Evolutionary conservation across 371 early-diverging fungal species (phyloP).

Genomic region (Mortierella sp.): DNA sequence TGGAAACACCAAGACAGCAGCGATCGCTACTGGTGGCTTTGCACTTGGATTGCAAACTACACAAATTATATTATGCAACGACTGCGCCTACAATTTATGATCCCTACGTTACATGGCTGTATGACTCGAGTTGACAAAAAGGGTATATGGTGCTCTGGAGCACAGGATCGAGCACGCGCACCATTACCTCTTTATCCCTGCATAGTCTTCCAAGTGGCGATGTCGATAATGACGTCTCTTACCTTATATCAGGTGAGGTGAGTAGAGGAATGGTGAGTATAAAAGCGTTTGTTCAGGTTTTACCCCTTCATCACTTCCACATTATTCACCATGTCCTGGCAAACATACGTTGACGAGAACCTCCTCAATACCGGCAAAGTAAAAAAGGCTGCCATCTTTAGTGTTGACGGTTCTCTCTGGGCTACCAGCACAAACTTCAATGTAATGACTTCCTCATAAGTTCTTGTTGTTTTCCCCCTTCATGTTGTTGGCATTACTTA

Average conservation of each 20-base stretch:
- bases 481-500: neutral
- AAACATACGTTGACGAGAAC: conserved; percentile 88
- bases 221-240: conserved; percentile 15
- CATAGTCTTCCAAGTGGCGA: neutral
- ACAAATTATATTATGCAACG: no score
- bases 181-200: neutral
- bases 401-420: conserved; percentile 85
- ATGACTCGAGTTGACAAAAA: no score
- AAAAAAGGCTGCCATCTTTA: conserved; percentile 81
- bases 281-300: neutral
- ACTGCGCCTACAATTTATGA: no score
- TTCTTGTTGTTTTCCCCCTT: neutral
- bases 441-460: conserved; percentile 57
- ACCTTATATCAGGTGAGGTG: neutral
- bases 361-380: conserved; percentile 85
- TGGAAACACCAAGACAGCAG: no score
- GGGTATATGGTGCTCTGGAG: neutral
- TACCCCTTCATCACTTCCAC: conserved; percentile 2
- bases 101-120: no score
- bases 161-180: neutral
- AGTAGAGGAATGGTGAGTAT: neutral
- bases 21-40: no score
- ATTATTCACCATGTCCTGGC: conserved; percentile 81
- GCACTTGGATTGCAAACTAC: no score
- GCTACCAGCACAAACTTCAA: conserved; percentile 80